Evolutionary conservation across 192 early-diverging fungal genomes (phyloP).

Genomic region (Podila clonocystis): DNA sequence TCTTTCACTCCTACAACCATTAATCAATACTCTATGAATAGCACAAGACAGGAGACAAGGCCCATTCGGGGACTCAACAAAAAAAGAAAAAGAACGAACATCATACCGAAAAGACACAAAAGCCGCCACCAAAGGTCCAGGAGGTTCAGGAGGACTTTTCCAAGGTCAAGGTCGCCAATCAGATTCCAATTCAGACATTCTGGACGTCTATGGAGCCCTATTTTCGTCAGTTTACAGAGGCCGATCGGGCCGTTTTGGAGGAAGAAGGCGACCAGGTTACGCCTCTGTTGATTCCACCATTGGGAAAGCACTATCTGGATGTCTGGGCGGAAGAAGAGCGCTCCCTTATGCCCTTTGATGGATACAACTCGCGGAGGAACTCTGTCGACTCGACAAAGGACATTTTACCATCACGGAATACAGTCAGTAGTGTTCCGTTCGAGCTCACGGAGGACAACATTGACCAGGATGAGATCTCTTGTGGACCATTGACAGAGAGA

Average conservation of each 20-base stretch:
- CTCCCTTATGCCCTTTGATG: conserved; percentile 58
- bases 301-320: conserved; percentile 80
- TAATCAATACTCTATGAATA: neutral
- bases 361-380: conserved; percentile 38
- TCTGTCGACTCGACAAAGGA: conserved; percentile 44
- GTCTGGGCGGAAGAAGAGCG: conserved; percentile 77
- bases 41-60: conserved; percentile 39
- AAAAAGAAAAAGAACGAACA: conserved; percentile 46
- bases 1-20: neutral
- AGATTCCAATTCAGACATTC: conserved; percentile 88
- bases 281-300: conserved; percentile 80
- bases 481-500: conserved; percentile 84
- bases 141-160: conserved; percentile 69
- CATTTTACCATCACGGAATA: conserved; percentile 23
- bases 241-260: conserved; percentile 80
- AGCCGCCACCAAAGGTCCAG: conserved; percentile 37
- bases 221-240: conserved; percentile 81
- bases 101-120: conserved; percentile 40
- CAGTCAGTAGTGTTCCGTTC: conserved; percentile 34
- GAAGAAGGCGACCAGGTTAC: conserved; percentile 71
- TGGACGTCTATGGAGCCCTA: conserved; percentile 88
- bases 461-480: conserved; percentile 66
- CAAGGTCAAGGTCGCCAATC: conserved; percentile 67
- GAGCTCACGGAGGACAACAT: conserved; percentile 61
- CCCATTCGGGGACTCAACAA: conserved; percentile 29